phyloP scores from a whole-genome alignment of 768 basidiomycete genomes.

The Megacollybia marginata region DNA sequence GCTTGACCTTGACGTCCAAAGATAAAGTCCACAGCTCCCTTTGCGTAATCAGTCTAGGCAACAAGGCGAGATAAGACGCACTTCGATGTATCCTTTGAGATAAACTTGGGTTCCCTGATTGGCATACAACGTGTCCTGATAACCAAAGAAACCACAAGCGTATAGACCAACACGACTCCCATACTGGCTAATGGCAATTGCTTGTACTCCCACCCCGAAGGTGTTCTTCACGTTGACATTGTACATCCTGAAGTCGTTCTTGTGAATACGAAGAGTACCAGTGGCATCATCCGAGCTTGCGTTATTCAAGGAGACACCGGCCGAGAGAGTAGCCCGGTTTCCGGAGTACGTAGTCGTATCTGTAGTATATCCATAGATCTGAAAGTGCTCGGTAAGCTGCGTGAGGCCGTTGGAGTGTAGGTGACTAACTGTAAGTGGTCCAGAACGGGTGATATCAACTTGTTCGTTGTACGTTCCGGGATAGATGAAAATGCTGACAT shows the following conservation, averaged over 20 bases:
- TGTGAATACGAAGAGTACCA: slow-evolving; percentile 42
- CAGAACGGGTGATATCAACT: slow-evolving; percentile 35
- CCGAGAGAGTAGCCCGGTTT: slow-evolving; percentile 34
- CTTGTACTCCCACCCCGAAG: slow-evolving; percentile 35
- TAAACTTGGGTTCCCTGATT: slow-evolving; percentile 44
- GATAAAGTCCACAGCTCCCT: slow-evolving; percentile 47
- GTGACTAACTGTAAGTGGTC: slow-evolving; percentile 30
- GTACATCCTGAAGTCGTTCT: slow-evolving; percentile 40
- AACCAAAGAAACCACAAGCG: slow-evolving; percentile 38
- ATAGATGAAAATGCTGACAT: slow-evolving; percentile 36
- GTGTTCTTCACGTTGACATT: slow-evolving; percentile 45
- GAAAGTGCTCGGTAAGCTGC: background rate
- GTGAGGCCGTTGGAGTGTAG: background rate
- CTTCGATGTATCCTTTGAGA: slow-evolving; percentile 39
- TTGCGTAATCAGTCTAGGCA: background rate
- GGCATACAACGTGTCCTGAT: slow-evolving; percentile 40
- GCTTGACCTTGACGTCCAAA: slow-evolving; percentile 37
- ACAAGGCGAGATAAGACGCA: slow-evolving; percentile 5
- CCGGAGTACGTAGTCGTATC: slow-evolving; percentile 28
- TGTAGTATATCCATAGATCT: slow-evolving; percentile 40
- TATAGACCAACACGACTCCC: slow-evolving; percentile 38
- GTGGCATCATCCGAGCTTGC: slow-evolving; percentile 41
- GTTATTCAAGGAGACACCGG: slow-evolving; percentile 23
- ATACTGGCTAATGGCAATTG: slow-evolving; percentile 43
- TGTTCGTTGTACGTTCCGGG: slow-evolving; percentile 40